Evolutionary conservation across 331 rosid genomes (phyloP).

Genomic region (Rosa hybrid): DNA sequence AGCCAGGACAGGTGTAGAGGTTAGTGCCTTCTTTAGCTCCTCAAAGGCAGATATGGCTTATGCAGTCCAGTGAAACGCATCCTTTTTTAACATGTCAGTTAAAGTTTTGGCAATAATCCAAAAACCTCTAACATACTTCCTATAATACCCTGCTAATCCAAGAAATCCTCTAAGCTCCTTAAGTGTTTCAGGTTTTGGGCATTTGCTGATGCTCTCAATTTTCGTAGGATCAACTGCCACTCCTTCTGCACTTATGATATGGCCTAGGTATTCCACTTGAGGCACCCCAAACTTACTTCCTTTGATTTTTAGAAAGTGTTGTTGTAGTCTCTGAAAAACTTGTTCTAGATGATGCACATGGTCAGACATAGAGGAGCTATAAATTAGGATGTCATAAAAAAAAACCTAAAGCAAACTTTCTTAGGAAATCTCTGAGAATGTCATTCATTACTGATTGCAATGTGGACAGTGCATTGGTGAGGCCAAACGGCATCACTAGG

Average conservation of each 20-base stretch:
- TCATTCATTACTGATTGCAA: neutral
- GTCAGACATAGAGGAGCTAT: neutral
- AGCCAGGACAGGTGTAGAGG: neutral
- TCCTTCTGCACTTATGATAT: neutral
- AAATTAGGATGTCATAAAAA: neutral
- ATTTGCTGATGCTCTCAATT: neutral
- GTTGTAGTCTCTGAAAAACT: too few species aligned
- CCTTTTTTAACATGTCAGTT: neutral
- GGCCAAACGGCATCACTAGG: neutral
- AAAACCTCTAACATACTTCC: neutral
- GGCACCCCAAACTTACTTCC: neutral
- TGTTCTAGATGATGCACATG: neutral
- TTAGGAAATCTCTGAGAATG: neutral
- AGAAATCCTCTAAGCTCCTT: neutral
- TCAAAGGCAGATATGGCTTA: neutral
- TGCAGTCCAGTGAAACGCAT: neutral
- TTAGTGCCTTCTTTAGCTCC: neutral
- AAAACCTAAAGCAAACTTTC: neutral
- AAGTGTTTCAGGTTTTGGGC: neutral
- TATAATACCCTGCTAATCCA: neutral
- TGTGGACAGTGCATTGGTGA: neutral
- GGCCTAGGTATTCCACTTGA: neutral
- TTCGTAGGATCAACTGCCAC: neutral
- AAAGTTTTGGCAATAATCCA: neutral
- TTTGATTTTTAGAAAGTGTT: too few species aligned